Conservation (phyloP, 73 alveolate species). For the Paramecium bursaria region DNA sequence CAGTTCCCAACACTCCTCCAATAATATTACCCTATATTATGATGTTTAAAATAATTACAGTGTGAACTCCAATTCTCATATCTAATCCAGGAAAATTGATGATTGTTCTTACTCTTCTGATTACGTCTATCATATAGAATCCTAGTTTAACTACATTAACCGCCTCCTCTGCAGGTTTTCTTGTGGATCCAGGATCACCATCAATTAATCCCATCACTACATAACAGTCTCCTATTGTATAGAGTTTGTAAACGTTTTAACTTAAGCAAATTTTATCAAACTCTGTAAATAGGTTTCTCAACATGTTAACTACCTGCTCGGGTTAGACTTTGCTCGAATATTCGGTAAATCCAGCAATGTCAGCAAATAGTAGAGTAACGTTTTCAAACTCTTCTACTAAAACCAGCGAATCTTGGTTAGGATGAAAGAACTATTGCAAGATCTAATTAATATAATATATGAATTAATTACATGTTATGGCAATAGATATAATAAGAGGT, state of each 20-base stretch:
- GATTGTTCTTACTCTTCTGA: conserved; percentile 87
- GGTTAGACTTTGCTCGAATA: conserved; percentile 89
- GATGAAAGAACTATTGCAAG: conserved; percentile 39
- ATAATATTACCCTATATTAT: conserved; percentile 65
- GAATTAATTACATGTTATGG: conserved; percentile 11
- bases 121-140: conserved; percentile 92
- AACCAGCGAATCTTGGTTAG: conserved; percentile 3
- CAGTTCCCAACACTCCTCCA: conserved; percentile 77
- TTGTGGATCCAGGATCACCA: conserved; percentile 80
- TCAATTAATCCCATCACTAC: conserved; percentile 97
- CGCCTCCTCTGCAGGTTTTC: conserved; percentile 95
- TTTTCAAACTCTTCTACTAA: conserved; percentile 87
- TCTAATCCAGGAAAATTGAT: conserved; percentile 80
- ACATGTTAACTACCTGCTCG: conserved; percentile 90
- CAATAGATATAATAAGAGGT: conserved; percentile 19
- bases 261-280: conserved; percentile 94
- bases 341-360: conserved; percentile 87
- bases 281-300: conserved; percentile 90
- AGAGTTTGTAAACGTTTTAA: conserved; percentile 92
- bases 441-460: not conserved
- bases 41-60: conserved; percentile 69
- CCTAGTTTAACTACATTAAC: conserved; percentile 94
- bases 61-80: conserved; percentile 96
- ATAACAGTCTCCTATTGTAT: conserved; percentile 98
- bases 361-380: conserved; percentile 96